These are phyloP conservation scores for Amyloporia xantha DNA, from an alignment of 768 basidiomycete species.

Conservation along the genomic window DNA sequence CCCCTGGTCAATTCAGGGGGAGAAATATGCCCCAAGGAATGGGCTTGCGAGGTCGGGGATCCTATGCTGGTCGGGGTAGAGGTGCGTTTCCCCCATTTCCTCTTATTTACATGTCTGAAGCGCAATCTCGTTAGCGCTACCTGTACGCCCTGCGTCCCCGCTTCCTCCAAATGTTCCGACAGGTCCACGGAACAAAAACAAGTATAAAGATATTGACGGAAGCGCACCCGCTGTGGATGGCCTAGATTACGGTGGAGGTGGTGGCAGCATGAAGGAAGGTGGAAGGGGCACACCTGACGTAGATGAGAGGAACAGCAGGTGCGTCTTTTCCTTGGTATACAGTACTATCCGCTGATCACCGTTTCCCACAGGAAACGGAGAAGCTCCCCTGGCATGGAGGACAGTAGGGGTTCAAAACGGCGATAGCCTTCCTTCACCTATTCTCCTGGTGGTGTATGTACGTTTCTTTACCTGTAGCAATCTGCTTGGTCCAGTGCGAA, in stretches of 20 bases:
- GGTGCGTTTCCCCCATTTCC: conserved; percentile 34
- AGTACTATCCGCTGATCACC: background rate
- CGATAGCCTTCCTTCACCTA: conserved; percentile 26
- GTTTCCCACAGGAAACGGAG: conserved; percentile 53
- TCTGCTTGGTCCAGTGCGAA: too few species aligned
- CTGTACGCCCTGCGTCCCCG: conserved; percentile 75
- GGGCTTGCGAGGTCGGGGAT: conserved; percentile 36
- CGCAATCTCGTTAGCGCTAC: conserved; percentile 28
- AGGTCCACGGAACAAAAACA: conserved; percentile 81
- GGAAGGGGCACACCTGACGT: conserved; percentile 52
- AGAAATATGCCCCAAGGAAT: conserved; percentile 33
- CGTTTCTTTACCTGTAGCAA: background rate
- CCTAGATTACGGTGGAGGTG: conserved; percentile 72
- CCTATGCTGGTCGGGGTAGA: conserved; percentile 35
- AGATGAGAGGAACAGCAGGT: conserved; percentile 60
- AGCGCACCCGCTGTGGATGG: conserved; percentile 84
- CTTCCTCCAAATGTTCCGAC: conserved; percentile 84
- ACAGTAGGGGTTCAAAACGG: conserved; percentile 61
- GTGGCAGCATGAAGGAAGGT: conserved; percentile 12
- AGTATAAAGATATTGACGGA: conserved; percentile 84
- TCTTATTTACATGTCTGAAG: background rate
- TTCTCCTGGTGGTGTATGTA: conserved; percentile 2
- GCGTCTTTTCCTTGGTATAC: conserved; percentile 7
- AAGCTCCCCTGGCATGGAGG: conserved; percentile 66
- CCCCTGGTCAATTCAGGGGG: conserved; percentile 38